Base-by-base conservation (phyloP, 257 asterid species). In the Solanum tacnaense region DNA sequence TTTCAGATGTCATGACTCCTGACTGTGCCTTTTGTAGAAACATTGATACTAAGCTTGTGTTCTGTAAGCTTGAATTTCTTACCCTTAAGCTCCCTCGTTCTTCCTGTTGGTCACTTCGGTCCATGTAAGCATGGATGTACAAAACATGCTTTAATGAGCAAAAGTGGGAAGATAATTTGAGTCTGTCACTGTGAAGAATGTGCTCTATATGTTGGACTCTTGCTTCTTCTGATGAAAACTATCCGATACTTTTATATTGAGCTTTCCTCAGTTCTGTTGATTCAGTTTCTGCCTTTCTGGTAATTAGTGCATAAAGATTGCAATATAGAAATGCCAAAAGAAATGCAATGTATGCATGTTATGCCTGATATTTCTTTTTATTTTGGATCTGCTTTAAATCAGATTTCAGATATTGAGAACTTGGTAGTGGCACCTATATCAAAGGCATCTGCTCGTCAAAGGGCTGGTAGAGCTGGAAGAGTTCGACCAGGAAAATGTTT, bases 391-490 rank as follows among this genome's bases (percentile, higher is more conserved):
- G 67, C 87, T 85, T 86, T 89, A 41, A n/a, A 84, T 92, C 95
- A 97, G 99, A 89, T 97, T 85, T 90, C 94, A 79, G 99, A 97
- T 92, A 94, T 96, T 91, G 99, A 97, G 87, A 97, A 91, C 91
- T 90, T 97, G 91, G 92, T 97, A 5, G 98, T 96, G 93, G 95
- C 98, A 73, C 98, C 99, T 67, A 96, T 97, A 92, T 97, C 98
- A 31, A 95, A 92, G 94, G 98, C 98, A 72, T 97, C 98, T 88
- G 99, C 99, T 79, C 90, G 96, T 87, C 99, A 97, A 93, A 94
- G 99, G 91, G 94, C 99, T 86, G 99, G 99, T 86, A 94, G 99
- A 90, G 98, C 98, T 86, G 99, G 99, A 90, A 95, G 99, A 92
- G 90, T 96, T 88, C 94, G 99, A 49, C 99, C 99, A 1, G 99